These are phyloP conservation scores for Pyrus pyrifolia DNA, from an alignment of 306 rosid species.

Conservation along the genomic window DNA sequence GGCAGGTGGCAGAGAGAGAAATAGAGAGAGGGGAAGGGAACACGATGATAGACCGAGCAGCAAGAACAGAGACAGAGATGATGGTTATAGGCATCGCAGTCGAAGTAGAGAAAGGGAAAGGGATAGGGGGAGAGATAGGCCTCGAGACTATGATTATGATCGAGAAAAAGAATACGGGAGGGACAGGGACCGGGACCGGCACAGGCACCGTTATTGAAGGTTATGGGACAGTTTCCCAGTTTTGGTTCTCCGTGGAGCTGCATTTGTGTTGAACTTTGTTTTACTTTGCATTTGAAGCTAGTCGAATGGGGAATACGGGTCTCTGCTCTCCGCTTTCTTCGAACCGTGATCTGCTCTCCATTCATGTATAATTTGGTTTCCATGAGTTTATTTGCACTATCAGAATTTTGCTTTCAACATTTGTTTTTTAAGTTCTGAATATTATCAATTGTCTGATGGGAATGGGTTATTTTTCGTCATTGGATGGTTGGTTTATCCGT, in stretches of 20 bases:
- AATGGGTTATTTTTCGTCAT: background rate
- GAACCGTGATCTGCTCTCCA: background rate
- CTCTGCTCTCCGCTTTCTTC: background rate
- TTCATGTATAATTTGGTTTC: background rate
- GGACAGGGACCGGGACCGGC: slow-evolving; percentile 37
- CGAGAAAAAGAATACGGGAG: slow-evolving; percentile 74
- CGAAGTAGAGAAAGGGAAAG: slow-evolving; percentile 73
- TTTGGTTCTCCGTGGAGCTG: slow-evolving; percentile 1
- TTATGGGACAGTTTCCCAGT: slow-evolving; percentile 10
- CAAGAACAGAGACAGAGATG: slow-evolving; percentile 55
- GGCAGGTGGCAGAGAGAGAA: slow-evolving; percentile 77
- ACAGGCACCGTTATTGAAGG: slow-evolving; percentile 54
- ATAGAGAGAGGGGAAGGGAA: slow-evolving; percentile 78
- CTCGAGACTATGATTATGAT: slow-evolving; percentile 50
- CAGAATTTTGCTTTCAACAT: background rate
- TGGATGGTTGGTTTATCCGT: background rate
- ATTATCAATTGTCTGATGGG: background rate
- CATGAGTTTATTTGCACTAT: background rate
- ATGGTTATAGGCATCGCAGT: slow-evolving; percentile 59
- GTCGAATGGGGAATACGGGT: background rate
- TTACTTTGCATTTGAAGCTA: background rate
- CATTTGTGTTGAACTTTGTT: slow-evolving; percentile 2
- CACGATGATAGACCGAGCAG: slow-evolving; percentile 51
- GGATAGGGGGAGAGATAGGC: slow-evolving; percentile 68
- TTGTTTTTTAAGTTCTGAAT: background rate